phyloP scores from a whole-genome alignment of 495 filamentous ascomycete genomes.

The Aspergillus olivimuriae region DNA sequence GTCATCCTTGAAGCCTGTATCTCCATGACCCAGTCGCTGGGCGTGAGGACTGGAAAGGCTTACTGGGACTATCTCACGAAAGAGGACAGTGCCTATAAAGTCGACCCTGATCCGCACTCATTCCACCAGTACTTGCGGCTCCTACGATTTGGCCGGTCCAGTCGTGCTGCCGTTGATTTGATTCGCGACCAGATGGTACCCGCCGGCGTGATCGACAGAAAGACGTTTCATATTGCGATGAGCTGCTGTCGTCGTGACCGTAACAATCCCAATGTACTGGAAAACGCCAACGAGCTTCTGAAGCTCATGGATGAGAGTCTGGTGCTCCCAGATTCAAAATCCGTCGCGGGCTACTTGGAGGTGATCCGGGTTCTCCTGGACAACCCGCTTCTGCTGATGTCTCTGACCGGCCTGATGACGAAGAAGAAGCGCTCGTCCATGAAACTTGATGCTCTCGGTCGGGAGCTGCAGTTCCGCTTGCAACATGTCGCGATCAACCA shows the following conservation, averaged over 20 bases:
- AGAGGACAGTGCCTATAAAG: slow-evolving; percentile 26
- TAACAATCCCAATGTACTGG: slow-evolving; percentile 56
- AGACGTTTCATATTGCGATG: slow-evolving; percentile 67
- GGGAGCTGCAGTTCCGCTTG: slow-evolving; percentile 22
- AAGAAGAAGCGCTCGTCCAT: slow-evolving; percentile 1
- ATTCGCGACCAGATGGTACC: slow-evolving; percentile 45
- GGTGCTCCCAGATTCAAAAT: slow-evolving; percentile 29
- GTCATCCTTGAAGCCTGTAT: slow-evolving; percentile 57
- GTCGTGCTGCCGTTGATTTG: slow-evolving; percentile 44
- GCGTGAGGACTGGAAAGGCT: slow-evolving; percentile 31
- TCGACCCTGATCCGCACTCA: slow-evolving; percentile 66
- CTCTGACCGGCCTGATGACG: slow-evolving; percentile 20
- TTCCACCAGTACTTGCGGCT: slow-evolving; percentile 60
- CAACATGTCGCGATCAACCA: slow-evolving; percentile 15
- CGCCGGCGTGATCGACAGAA: slow-evolving; percentile 26
- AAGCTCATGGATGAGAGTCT: slow-evolving; percentile 43
- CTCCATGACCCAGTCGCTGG: slow-evolving; percentile 26
- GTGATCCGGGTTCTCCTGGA: slow-evolving; percentile 17
- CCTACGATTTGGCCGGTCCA: slow-evolving; percentile 57
- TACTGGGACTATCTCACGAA: slow-evolving; percentile 73
- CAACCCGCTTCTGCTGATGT: slow-evolving; percentile 27
- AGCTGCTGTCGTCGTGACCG: slow-evolving; percentile 62
- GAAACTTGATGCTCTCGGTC: slow-evolving; percentile 19
- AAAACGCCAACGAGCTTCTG: slow-evolving; percentile 50
- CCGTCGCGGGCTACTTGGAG: slow-evolving; percentile 25